phyloP scores from a whole-genome alignment of 2,329 filamentous ascomycete species.

The Pyrenochaeta sp. region DNA sequence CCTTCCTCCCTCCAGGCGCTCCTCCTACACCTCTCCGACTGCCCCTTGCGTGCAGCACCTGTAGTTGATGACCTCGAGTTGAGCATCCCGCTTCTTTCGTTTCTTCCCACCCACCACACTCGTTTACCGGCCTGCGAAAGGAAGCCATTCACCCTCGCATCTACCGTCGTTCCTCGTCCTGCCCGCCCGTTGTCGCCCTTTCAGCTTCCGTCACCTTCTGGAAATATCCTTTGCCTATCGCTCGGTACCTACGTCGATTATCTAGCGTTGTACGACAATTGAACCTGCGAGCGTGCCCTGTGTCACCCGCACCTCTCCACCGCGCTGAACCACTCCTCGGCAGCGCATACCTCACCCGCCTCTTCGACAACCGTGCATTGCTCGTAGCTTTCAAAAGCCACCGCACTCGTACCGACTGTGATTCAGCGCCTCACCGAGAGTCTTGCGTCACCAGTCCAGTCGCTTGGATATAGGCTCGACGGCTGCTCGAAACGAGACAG shows the following conservation, averaged over 20 bases:
- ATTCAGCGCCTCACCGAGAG: slow-evolving; percentile 13
- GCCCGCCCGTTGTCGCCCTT: slow-evolving; percentile 4
- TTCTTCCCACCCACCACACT: slow-evolving; percentile 33
- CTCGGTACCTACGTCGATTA: slow-evolving; percentile 29
- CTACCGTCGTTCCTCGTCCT: slow-evolving; percentile 9
- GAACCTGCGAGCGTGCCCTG: slow-evolving; percentile 36
- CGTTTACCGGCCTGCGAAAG: slow-evolving; percentile 30
- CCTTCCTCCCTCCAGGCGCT: slow-evolving; percentile 21
- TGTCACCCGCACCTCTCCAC: slow-evolving; percentile 37
- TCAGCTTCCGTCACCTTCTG: slow-evolving; percentile 21
- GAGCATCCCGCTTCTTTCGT: slow-evolving; percentile 21
- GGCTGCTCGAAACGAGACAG: slow-evolving; percentile 12
- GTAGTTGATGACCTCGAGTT: slow-evolving; percentile 24
- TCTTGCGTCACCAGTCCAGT: slow-evolving; percentile 8
- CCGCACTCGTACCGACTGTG: slow-evolving; percentile 10
- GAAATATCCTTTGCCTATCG: slow-evolving; percentile 13
- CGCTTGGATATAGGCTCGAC: slow-evolving; percentile 15
- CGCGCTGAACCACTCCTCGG: slow-evolving; percentile 25
- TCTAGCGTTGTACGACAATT: slow-evolving; percentile 43
- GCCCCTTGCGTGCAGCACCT: slow-evolving; percentile 29
- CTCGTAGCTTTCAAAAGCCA: slow-evolving; percentile 14
- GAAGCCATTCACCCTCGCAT: slow-evolving; percentile 4
- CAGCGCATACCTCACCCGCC: slow-evolving; percentile 22
- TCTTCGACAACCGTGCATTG: slow-evolving; percentile 19
- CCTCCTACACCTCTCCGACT: slow-evolving; percentile 25